These are phyloP conservation scores for Mallotus japonicus DNA, from an alignment of 441 rosid genomes.

Conservation along the genomic window DNA sequence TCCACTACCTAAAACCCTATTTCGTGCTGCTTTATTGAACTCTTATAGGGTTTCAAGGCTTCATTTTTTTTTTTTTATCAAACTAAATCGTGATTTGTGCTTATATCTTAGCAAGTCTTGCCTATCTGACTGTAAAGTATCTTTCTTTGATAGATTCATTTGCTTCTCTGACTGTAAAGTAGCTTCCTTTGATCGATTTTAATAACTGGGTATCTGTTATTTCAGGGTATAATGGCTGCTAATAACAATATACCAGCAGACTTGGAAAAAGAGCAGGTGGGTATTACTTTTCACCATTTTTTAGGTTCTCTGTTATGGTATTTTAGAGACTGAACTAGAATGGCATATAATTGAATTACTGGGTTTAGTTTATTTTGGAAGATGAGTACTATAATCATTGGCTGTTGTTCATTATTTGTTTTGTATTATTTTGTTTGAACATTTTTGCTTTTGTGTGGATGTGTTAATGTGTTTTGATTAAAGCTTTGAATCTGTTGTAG, in stretches of 20 bases:
- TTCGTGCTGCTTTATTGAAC: background rate
- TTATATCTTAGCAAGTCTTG: background rate
- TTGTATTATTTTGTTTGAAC: background rate
- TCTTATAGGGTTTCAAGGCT: background rate
- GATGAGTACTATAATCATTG: background rate
- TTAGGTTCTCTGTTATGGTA: background rate
- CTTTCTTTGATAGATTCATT: no score
- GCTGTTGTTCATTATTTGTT: background rate
- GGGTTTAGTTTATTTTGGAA: background rate
- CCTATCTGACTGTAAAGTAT: background rate
- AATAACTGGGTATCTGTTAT: background rate
- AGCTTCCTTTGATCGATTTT: background rate
- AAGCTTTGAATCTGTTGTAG: no score
- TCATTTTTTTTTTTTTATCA: background rate
- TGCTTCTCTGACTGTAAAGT: background rate
- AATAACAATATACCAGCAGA: slow-evolving; percentile 38
- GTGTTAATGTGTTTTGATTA: background rate
- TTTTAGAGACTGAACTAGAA: background rate
- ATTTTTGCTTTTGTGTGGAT: background rate
- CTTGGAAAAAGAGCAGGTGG: slow-evolving; percentile 58
- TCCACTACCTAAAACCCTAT: slow-evolving; percentile 8
- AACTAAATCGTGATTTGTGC: background rate
- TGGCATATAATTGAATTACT: background rate
- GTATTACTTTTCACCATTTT: slow-evolving; percentile 8
- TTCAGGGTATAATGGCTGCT: slow-evolving; percentile 53